Evolutionary conservation across 2,329 filamentous ascomycete species (phyloP), one percentile per base, ranked within the genome.

Genomic region (Drechmeria coniospora): DNA sequence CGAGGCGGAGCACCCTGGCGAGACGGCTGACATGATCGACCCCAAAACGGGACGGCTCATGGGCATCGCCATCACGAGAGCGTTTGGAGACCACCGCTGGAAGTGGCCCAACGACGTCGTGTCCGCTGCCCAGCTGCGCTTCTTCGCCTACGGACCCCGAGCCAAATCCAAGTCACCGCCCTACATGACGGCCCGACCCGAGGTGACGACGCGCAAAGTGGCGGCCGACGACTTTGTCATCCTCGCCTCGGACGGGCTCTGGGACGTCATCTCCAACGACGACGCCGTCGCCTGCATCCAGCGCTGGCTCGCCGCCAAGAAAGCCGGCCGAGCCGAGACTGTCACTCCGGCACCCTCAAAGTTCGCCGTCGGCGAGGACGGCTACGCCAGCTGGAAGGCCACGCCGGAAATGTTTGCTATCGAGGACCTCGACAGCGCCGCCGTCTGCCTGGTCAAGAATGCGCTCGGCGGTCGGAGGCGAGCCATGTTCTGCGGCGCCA

Each of bases 391-490:
- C 12, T 41, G 36, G 26, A 42, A 40, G 31, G 40, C 46, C 8
- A 44, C 41, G 1, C 40, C 43, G 1, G 64, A 68, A 37, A 66
- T 77, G 27, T 82, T 83, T 34, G 72, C 79, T 1, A 71, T 83
- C 4, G 73, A 82, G 46, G 81, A 90, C 44, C 31, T 53, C 9
- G 75, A 77, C 47, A 90, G 84, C 41, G 80, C 70, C 5, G 81
- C 81, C 0, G 84, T 82, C 1, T 82, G 87, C 50, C 62, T 90
- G 21, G 68, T 84, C 23, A 70, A 80, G 36, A 92, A 90, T 43
- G 79, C 79, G 1, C 65, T 90, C 10, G 82, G 82, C 21, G 82
- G 82, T 4, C 75, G 70, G 32, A 69, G 86, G 38, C 63, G 68
- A 37, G 75, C 82, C 41, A 70, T 83, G 61, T 59, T 90, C 15